These are phyloP conservation scores for Bassia scoparia DNA, from an alignment of 148 eudicot genomes.

Conservation along the genomic window DNA sequence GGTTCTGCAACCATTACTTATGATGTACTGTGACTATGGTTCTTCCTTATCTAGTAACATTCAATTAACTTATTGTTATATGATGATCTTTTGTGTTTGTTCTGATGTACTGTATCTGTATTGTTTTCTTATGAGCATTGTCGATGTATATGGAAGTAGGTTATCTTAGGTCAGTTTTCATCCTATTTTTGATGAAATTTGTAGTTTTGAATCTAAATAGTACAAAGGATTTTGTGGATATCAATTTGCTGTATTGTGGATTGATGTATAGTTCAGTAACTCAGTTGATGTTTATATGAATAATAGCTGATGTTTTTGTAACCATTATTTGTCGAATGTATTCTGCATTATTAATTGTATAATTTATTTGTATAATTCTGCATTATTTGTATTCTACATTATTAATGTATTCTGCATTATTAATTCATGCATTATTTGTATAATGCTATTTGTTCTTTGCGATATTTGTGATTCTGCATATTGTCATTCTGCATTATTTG, in stretches of 20 bases:
- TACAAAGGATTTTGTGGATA: background rate
- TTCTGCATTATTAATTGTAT: no score
- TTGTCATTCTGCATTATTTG: no score
- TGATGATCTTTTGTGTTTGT: background rate
- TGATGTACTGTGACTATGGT: slow-evolving; percentile 70
- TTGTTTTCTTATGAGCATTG: background rate
- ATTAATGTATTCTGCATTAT: no score
- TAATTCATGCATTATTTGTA: no score
- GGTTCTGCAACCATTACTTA: slow-evolving; percentile 64
- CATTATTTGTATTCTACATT: no score
- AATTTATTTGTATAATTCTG: no score
- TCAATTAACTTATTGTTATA: slow-evolving; percentile 7
- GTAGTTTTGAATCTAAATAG: slow-evolving; percentile 4
- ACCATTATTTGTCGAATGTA: no score
- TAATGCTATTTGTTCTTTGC: no score
- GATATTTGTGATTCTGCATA: no score
- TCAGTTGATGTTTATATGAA: no score
- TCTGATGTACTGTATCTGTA: background rate
- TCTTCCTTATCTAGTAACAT: slow-evolving; percentile 58
- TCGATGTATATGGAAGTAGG: background rate
- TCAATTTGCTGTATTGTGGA: background rate
- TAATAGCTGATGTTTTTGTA: slow-evolving; percentile 1
- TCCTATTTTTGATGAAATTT: background rate
- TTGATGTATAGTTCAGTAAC: no score
- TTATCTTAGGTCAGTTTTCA: background rate